These are phyloP conservation scores for Artemisia annua DNA, from an alignment of 129 eudicot genomes.

Conservation along the genomic window DNA sequence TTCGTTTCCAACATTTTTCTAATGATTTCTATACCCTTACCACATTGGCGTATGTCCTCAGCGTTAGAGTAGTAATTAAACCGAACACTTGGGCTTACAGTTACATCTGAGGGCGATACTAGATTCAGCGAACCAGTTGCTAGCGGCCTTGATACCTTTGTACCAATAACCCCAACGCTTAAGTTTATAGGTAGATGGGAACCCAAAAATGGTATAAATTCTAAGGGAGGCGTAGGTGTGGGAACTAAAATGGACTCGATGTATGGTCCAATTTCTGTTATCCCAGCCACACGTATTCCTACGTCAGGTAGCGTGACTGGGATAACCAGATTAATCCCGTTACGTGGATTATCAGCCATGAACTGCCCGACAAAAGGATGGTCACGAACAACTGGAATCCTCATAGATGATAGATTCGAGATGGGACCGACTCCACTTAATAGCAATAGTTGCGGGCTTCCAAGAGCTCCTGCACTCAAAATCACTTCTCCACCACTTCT, in stretches of 20 bases:
- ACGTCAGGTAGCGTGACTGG: conserved; percentile 13
- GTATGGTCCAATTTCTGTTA: conserved; percentile 16
- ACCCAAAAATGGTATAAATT: conserved; percentile 5
- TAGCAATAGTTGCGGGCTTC: conserved; percentile 40
- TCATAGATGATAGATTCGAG: conserved; percentile 1
- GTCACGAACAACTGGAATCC: conserved; percentile 17
- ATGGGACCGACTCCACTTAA: conserved; percentile 19
- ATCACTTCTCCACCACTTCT: conserved; percentile 28
- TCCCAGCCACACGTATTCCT: conserved; percentile 25
- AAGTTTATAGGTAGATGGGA: conserved; percentile 9
- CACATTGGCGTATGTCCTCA: conserved; percentile 3
- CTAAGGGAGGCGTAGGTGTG: background rate
- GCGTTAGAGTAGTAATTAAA: background rate
- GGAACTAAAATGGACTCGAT: conserved; percentile 4
- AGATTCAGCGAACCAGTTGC: background rate
- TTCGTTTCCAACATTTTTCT: background rate
- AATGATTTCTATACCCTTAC: background rate
- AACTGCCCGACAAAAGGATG: conserved; percentile 21
- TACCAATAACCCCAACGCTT: background rate
- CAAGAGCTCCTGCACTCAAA: conserved; percentile 32
- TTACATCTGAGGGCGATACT: background rate
- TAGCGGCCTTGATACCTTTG: background rate
- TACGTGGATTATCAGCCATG: conserved; percentile 28
- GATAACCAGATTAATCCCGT: background rate
- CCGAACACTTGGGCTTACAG: conserved; percentile 8